Percentiles rank a stretch among this genome's conserved stretches.
These are phyloP conservation scores for Edaphochlamys debaryana DNA, from an alignment of 139 green algal genomes.

Conservation along the genomic window DNA sequence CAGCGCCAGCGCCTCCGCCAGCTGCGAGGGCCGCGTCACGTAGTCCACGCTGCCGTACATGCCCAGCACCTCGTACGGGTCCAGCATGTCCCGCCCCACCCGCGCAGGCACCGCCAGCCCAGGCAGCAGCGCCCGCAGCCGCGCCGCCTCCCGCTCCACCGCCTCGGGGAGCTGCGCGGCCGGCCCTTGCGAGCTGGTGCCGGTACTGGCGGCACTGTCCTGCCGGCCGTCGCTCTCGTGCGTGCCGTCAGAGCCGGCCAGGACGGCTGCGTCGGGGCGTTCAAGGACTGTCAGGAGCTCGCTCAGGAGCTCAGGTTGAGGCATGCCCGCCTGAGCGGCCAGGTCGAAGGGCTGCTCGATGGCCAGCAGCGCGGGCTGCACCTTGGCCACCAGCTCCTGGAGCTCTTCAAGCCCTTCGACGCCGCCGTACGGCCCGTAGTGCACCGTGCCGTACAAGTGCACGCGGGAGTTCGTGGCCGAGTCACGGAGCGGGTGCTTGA, in stretches of 20 bases:
- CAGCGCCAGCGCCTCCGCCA: constrained; percentile 9
- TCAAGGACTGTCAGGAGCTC: background rate
- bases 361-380: constrained; percentile 5
- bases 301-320: constrained; percentile 5
- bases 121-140: constrained; percentile 9
- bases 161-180: too few relatives aligned
- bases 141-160: background rate
- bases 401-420: background rate
- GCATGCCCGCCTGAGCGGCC: background rate
- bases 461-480: constrained; percentile 20
- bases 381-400: background rate
- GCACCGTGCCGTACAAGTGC: constrained; percentile 4
- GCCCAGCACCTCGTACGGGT: constrained; percentile 37
- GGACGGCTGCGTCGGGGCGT: background rate
- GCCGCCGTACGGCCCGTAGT: constrained; percentile 23
- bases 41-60: constrained; percentile 35
- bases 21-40: constrained; percentile 12
- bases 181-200: too few relatives aligned
- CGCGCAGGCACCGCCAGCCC: background rate
- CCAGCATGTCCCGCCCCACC: constrained; percentile 38
- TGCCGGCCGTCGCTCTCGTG: too few relatives aligned
- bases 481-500: constrained; percentile 4
- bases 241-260: background rate
- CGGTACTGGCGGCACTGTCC: too few relatives aligned
- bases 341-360: constrained; percentile 35